These are phyloP conservation scores for Ogataea ramenticola DNA, from an alignment of 805 yeast species.

Conservation along the genomic window DNA sequence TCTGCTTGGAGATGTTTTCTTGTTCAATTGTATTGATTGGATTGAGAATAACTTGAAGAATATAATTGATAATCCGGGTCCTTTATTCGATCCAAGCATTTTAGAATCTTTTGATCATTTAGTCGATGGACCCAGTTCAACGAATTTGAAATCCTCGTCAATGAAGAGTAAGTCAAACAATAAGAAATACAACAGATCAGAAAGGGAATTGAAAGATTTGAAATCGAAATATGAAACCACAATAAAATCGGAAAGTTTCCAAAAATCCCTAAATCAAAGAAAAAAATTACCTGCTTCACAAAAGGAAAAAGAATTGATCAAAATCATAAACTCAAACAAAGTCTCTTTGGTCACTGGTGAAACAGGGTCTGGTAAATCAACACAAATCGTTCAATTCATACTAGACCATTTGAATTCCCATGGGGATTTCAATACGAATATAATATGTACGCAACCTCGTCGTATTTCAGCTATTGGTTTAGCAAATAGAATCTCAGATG, in stretches of 20 bases:
- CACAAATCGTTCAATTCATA: constrained; percentile 88
- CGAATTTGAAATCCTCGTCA: not conserved
- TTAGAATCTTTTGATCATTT: constrained; percentile 11
- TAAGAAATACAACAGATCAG: constrained; percentile 11
- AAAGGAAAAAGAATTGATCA: constrained; percentile 48
- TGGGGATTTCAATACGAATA: constrained; percentile 46
- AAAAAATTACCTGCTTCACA: constrained; percentile 77
- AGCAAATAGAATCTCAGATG: constrained; percentile 88
- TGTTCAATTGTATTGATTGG: constrained; percentile 72
- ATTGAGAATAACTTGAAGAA: constrained; percentile 51
- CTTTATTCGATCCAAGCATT: constrained; percentile 33
- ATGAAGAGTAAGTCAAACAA: constrained; percentile 5
- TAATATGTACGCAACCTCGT: constrained; percentile 91
- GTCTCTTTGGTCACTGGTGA: constrained; percentile 88
- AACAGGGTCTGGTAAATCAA: constrained; percentile 97
- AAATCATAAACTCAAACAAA: constrained; percentile 48
- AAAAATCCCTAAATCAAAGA: constrained; percentile 35
- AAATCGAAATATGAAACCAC: constrained; percentile 28
- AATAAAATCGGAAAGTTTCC: constrained; percentile 25
- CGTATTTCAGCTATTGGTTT: constrained; percentile 92
- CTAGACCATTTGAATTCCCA: constrained; percentile 53
- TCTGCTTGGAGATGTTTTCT: constrained; percentile 61
- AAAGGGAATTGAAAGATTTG: constrained; percentile 27
- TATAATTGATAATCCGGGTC: constrained; percentile 71
- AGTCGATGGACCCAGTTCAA: constrained; percentile 7